A percentile compares a stretch with the other conserved stretches of the same genome.
Conservation (phyloP, 495 filamentous ascomycete species). For the Parathielavia hyrcaniae region DNA sequence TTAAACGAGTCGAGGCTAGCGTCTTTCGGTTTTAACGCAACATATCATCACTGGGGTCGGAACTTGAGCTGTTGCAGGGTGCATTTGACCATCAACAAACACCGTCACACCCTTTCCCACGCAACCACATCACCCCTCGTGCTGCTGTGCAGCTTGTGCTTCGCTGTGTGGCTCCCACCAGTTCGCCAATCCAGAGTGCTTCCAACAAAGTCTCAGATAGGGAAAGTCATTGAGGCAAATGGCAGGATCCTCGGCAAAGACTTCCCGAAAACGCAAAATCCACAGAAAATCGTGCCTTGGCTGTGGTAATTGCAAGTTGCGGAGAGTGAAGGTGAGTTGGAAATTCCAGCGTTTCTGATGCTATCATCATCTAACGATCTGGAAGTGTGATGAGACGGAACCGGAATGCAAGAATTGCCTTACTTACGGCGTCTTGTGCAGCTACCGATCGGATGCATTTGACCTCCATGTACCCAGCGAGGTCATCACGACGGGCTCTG, state of each 20-base stretch:
- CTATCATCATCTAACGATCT: neutral
- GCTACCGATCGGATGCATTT: neutral
- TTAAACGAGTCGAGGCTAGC: neutral
- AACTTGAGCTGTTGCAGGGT: no score
- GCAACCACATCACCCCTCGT: neutral
- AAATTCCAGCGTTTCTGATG: neutral
- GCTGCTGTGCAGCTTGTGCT: neutral
- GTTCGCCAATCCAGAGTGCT: neutral
- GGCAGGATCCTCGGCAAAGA: neutral
- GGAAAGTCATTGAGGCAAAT: no score
- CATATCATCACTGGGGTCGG: no score
- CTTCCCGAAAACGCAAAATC: constrained; percentile 3
- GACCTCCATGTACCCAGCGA: neutral
- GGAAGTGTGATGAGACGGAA: neutral
- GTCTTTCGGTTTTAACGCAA: neutral
- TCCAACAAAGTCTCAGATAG: no score
- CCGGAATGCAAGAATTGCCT: neutral
- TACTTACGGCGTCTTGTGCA: neutral
- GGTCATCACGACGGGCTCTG: neutral
- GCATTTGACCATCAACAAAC: no score
- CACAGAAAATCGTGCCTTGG: constrained; percentile 4
- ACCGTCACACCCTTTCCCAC: neutral
- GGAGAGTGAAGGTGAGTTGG: neutral
- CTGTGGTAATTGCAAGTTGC: neutral
- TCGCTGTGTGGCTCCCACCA: neutral